These are phyloP conservation scores for Betula pendula DNA, from an alignment of 306 rosid species.

Conservation along the genomic window DNA sequence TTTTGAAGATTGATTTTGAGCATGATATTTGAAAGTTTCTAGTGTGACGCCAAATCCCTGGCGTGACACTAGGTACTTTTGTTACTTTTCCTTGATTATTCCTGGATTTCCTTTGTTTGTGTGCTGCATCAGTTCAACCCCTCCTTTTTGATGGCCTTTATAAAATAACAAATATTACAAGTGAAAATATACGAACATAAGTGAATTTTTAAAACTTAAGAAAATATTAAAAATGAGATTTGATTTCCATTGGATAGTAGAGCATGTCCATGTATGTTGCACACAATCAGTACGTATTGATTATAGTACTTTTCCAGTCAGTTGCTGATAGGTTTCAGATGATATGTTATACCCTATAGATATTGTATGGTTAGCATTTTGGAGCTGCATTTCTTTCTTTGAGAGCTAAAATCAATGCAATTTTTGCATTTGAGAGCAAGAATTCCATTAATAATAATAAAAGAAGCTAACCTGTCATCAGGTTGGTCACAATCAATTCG, in stretches of 20 bases:
- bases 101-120: too few species aligned
- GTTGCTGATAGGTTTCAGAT: background rate
- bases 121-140: too few species aligned
- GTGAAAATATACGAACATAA: background rate
- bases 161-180: background rate
- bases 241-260: background rate
- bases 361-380: background rate
- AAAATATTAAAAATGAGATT: background rate
- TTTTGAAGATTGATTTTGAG: too few species aligned
- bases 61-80: too few species aligned
- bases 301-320: background rate
- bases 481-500: too few species aligned
- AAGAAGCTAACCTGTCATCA: too few species aligned
- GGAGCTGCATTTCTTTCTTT: background rate
- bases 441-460: too few species aligned
- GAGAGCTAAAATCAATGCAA: background rate
- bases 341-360: background rate
- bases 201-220: background rate
- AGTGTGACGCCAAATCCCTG: too few species aligned
- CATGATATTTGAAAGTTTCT: too few species aligned
- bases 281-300: background rate
- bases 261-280: too few species aligned
- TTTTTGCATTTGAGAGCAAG: too few species aligned
- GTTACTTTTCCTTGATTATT: too few species aligned
- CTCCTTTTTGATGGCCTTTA: background rate